A percentile compares a stretch with the other conserved stretches of the same genome.
Conservation (phyloP, 345 rosid species). For the Eucalyptus polyanthemos region DNA sequence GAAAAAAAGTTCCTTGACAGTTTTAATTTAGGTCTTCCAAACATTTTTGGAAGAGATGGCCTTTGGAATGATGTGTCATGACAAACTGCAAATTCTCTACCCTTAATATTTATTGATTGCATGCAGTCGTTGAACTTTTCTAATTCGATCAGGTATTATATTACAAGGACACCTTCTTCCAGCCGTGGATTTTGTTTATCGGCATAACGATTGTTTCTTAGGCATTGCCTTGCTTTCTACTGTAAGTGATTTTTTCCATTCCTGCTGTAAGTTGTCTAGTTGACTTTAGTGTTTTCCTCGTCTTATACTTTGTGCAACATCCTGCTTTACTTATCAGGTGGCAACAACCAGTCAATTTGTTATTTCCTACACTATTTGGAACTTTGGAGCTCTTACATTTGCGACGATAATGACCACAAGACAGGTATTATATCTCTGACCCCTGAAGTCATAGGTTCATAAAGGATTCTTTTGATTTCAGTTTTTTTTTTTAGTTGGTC, state of each 20-base stretch:
- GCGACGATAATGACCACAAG: slow-evolving; percentile 94
- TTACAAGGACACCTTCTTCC: slow-evolving; percentile 68
- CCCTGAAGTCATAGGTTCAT: neutral
- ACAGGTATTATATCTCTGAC: slow-evolving; percentile 43
- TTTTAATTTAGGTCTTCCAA: neutral
- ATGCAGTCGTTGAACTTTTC: neutral
- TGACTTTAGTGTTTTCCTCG: neutral
- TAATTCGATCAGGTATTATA: slow-evolving; percentile 47
- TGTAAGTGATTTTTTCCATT: slow-evolving; percentile 24
- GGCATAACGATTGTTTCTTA: slow-evolving; percentile 61
- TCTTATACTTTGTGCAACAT: neutral
- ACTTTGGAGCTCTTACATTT: slow-evolving; percentile 88
- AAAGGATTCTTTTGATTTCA: neutral
- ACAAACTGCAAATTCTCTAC: neutral
- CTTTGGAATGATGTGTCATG: neutral
- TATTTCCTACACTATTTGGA: slow-evolving; percentile 85
- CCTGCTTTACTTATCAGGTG: slow-evolving; percentile 36
- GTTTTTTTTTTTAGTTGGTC: slow-evolving; percentile 34
- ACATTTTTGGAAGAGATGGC: neutral
- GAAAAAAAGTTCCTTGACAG: neutral
- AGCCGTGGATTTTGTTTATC: slow-evolving; percentile 68
- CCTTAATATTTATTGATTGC: neutral
- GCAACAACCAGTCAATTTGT: slow-evolving; percentile 86
- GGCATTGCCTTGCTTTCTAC: slow-evolving; percentile 73
- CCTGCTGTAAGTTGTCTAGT: neutral